phyloP scores from a whole-genome alignment of 2,329 filamentous ascomycete genomes.

The Parafenestella ontariensis region DNA sequence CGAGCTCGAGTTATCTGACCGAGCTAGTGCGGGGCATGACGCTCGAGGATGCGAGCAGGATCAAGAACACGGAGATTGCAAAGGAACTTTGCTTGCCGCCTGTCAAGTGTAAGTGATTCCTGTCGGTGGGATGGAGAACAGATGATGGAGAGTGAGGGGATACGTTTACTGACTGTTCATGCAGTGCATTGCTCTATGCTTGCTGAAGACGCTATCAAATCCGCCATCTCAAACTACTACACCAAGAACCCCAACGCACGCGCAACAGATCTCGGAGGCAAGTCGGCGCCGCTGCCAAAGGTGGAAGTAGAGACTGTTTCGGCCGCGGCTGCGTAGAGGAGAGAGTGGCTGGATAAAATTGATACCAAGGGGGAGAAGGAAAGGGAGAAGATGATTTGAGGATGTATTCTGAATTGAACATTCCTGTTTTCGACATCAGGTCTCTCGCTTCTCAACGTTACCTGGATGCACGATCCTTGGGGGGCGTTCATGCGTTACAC shows the following conservation, averaged over 20 bases:
- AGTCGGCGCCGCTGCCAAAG: conserved; percentile 71
- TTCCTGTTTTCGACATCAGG: conserved; percentile 7
- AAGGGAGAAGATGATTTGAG: not conserved
- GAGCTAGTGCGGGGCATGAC: conserved; percentile 96
- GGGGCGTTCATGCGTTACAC: conserved; percentile 21
- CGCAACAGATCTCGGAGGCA: conserved; percentile 78
- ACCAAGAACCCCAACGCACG: conserved; percentile 83
- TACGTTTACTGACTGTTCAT: conserved; percentile 25
- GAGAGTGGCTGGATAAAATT: conserved; percentile 28
- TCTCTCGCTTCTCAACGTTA: conserved; percentile 17
- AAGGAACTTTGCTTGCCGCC: conserved; percentile 91
- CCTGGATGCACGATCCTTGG: not conserved
- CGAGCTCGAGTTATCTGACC: conserved; percentile 91
- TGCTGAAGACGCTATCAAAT: conserved; percentile 91
- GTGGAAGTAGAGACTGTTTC: conserved; percentile 65
- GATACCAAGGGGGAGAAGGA: conserved; percentile 21
- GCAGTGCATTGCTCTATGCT: conserved; percentile 90
- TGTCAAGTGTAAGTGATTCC: conserved; percentile 74
- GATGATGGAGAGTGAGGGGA: not conserved
- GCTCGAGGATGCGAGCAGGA: conserved; percentile 87
- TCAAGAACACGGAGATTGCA: conserved; percentile 97
- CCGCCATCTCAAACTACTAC: conserved; percentile 89
- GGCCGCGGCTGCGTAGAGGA: conserved; percentile 38
- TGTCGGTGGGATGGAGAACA: not conserved
- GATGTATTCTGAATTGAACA: too few species aligned